Evolutionary conservation across 305 asterid genomes (phyloP).

Genomic region (Galium porrigens): DNA sequence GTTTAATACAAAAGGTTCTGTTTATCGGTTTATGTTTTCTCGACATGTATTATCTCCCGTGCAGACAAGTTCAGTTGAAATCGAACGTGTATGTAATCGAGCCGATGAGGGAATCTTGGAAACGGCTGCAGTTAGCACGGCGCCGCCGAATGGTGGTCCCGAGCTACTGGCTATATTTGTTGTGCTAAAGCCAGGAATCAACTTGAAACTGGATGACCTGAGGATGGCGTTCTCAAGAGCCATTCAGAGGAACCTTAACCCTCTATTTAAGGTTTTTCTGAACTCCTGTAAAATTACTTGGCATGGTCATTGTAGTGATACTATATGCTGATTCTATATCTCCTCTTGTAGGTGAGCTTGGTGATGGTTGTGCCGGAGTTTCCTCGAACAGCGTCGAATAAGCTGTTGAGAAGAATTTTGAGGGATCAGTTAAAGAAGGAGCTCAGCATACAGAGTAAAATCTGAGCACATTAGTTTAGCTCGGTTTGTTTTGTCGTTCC

Average conservation of each 20-base stretch:
- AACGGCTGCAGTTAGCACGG: slow-evolving; percentile 69
- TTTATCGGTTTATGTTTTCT: neutral
- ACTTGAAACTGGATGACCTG: slow-evolving; percentile 29
- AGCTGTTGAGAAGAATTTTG: slow-evolving; percentile 57
- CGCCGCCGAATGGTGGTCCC: slow-evolving; percentile 74
- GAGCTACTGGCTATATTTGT: slow-evolving; percentile 62
- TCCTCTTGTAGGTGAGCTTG: slow-evolving; percentile 40
- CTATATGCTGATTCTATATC: neutral
- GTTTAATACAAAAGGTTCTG: neutral
- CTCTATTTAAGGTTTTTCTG: slow-evolving; percentile 60
- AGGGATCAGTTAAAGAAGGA: slow-evolving; percentile 60
- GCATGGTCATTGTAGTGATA: neutral
- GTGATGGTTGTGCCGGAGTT: slow-evolving; percentile 52
- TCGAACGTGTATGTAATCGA: slow-evolving; percentile 60
- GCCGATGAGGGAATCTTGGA: slow-evolving; percentile 72
- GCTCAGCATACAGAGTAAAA: slow-evolving; percentile 37
- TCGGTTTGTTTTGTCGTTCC: neutral
- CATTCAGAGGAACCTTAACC: slow-evolving; percentile 66
- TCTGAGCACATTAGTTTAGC: slow-evolving; percentile 2
- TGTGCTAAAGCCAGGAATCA: slow-evolving; percentile 48
- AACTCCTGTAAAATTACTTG: neutral
- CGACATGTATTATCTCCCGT: neutral
- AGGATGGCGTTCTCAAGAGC: slow-evolving; percentile 50
- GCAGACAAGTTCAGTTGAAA: slow-evolving; percentile 84
- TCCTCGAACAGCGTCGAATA: slow-evolving; percentile 88